Base-by-base conservation (phyloP, 805 yeast genomes). In the Torulaspora quercuum region DNA sequence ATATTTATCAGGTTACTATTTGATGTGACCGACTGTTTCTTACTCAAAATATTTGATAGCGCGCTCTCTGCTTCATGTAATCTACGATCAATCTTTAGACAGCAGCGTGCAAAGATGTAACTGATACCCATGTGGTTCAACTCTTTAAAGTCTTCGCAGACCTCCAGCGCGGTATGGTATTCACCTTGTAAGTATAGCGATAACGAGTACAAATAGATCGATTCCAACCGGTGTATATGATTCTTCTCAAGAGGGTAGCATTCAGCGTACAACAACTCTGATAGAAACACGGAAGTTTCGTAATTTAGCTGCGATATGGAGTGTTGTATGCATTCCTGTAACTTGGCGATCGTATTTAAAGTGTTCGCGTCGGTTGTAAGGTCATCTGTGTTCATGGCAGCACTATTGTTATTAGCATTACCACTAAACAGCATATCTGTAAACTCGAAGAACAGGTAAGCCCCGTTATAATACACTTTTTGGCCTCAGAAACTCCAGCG, bases 261-360 rank as follows among this genome's bases (percentile, higher is more conserved):
- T n/a, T 76, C 73, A 2, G 95, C 86, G 21, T 82, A 61, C 14
- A 87, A 66, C 46, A 95, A 69, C 57, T 92, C 97, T 11, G 88
- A 77, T 4, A 90, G 80, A 62, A 92, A 86, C 53, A 81, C 88
- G 1, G 97, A 97, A 17, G 89, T 82, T 9, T 52, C 57, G 29
- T 45, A 45, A 31, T 60, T 60, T 27, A 54, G 29, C 30, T 59
- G 61, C 7, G 41, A 36, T 6, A 60, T 44, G 2, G 56, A 48
- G 14, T 45, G 47, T 22, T 46, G 53, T 3, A 55, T 45, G 18
- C 36, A 31, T 2, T 39, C 41, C 33, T 44, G 42, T 19, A 55
- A 27, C 10, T 45, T 41, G 28, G 41, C 30, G 11, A 44, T 39
- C 12, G 45, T 38, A 18, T 41, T 35, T 28, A 42, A 27, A 31